Base-by-base conservation (phyloP, 1,284 basidiomycete species). In the Heliocybe sulcata region DNA sequence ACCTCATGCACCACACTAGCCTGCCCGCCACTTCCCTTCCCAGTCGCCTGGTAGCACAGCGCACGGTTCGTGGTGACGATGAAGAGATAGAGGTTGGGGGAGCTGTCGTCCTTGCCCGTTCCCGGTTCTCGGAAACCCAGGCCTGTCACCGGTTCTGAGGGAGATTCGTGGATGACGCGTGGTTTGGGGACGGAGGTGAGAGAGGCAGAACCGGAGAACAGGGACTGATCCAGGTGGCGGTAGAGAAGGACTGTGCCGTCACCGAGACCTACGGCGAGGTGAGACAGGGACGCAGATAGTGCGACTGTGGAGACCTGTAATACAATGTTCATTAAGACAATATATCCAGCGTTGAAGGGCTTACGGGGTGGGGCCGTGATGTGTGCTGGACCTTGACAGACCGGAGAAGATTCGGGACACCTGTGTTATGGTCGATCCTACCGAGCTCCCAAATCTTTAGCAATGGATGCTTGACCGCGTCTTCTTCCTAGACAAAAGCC, bases 241-340 rank as follows among this genome's bases (percentile, higher is more conserved):
- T 94, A 94, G 19, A 98, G 77, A 3, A 98, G 79, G 4, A 98
- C 94, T 0, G 92, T 92, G n/a, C 96, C 96, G 65, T 98, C 95
- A 1, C 87, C 94, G 10, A 98, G 80, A 8, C 94, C 96, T 42
- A 98, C 81, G 3, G 94, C 90, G 19, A 99, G 81, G 68, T 94
- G 90, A 1, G 90, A 84, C 1, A 98, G 77, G n/a, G 81, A 81
- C 4, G 83, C 73, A 0, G 94, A 91, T 25, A 95, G 74, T 0
- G 94, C 89, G 11, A 97, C 73, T 0, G 87, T 82, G 3, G 92
- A 87, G 1, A 96, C 83, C 90, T 93, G 54, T 1, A 8, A 33
- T 2, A 25, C 22, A 42, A 51, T 42, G 42, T 49, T 52, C 47
- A 57, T 6, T 59, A 51, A 48, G 10, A 14, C 35, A 19, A 14